These are phyloP conservation scores for Podila minutissima DNA, from an alignment of 192 early-diverging fungal species.

Conservation along the genomic window DNA sequence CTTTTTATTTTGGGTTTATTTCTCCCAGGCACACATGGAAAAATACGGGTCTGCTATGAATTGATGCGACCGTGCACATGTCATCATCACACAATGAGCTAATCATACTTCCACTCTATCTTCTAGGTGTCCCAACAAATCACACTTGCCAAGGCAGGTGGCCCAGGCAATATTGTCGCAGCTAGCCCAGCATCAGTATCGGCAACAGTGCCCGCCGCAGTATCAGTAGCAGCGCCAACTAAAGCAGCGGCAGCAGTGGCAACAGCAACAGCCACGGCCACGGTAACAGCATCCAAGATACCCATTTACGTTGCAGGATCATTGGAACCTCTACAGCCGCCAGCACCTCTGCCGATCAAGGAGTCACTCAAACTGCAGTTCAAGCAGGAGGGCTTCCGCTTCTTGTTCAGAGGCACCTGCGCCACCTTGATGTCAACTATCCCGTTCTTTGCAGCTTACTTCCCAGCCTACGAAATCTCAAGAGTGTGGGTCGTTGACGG, in stretches of 20 bases:
- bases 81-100: neutral
- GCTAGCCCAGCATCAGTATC: conserved; percentile 9
- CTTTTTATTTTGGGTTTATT: neutral
- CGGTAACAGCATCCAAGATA: conserved; percentile 15
- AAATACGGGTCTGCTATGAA: conserved; percentile 3
- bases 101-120: neutral
- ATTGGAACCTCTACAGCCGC: conserved; percentile 22
- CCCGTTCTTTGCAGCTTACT: conserved; percentile 55
- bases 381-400: conserved; percentile 43
- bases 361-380: conserved; percentile 40
- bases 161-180: conserved; percentile 18
- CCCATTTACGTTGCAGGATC: conserved; percentile 34
- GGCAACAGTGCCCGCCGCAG: conserved; percentile 17
- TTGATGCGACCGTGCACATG: neutral
- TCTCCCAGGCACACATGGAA: neutral
- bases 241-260: conserved; percentile 21
- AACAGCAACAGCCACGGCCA: conserved; percentile 9
- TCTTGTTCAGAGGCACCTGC: conserved; percentile 51
- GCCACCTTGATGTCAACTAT: conserved; percentile 49
- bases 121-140: conserved; percentile 47
- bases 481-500: conserved; percentile 36
- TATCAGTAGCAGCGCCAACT: conserved; percentile 4
- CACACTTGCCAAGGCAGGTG: conserved; percentile 46
- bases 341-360: conserved; percentile 29
- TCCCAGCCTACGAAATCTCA: conserved; percentile 46